These are phyloP conservation scores for Hanseniaspora gamundiae DNA, from an alignment of 1,139 yeast genomes.

Conservation along the genomic window DNA sequence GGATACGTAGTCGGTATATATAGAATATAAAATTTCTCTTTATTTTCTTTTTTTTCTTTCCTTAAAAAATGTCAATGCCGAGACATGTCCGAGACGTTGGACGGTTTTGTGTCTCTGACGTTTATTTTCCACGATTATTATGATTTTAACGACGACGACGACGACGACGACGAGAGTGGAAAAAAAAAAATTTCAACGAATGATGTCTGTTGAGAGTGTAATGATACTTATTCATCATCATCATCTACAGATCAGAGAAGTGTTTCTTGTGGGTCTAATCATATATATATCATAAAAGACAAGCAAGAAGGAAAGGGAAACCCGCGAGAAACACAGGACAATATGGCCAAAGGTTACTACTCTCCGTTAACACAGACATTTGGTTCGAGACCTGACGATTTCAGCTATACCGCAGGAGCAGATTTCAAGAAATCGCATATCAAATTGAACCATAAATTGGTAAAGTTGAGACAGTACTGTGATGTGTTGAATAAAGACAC, in stretches of 20 bases:
- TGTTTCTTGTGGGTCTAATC: too few relatives aligned
- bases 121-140: neutral
- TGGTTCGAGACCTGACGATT: conserved; percentile 1
- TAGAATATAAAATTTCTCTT: too few relatives aligned
- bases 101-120: neutral
- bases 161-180: neutral
- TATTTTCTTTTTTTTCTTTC: too few relatives aligned
- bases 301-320: neutral
- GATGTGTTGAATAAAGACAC: conserved; percentile 21
- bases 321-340: neutral
- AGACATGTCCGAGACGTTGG: neutral
- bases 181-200: too few relatives aligned
- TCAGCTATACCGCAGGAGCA: neutral
- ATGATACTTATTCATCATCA: too few relatives aligned
- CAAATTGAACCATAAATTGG: conserved; percentile 21
- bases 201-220: too few relatives aligned
- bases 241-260: too few relatives aligned
- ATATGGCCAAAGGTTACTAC: neutral
- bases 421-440: conserved; percentile 22
- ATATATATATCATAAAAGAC: too few relatives aligned
- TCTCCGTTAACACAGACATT: conserved; percentile 1
- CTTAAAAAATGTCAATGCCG: too few relatives aligned
- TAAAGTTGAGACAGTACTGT: conserved; percentile 21
- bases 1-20: too few relatives aligned
- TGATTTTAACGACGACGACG: too few relatives aligned